Percentiles rank a stretch among this genome's conserved stretches.
Conservation (phyloP, 176 grass and related monocot species). For the Eragrostis nindensis region DNA sequence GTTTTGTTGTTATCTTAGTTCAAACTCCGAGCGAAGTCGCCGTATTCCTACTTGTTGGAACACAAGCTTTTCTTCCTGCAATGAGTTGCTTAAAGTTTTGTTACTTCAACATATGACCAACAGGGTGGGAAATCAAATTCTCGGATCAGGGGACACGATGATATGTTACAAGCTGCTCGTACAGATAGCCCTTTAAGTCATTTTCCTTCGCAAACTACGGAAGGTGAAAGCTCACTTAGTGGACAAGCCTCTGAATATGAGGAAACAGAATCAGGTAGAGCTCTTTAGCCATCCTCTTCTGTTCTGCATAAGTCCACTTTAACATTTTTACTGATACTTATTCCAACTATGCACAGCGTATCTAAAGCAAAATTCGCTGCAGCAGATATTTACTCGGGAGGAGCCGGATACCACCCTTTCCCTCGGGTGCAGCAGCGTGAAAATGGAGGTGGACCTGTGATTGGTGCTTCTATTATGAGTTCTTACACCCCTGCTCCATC, state of each 20-base stretch:
- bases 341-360: constrained; percentile 98
- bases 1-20: constrained; percentile 19
- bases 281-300: constrained; percentile 49
- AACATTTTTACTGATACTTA: constrained; percentile 95
- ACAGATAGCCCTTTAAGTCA: constrained; percentile 80
- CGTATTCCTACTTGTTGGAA: constrained; percentile 12
- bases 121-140: constrained; percentile 82
- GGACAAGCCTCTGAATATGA: constrained; percentile 84
- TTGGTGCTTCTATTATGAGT: constrained; percentile 37
- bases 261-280: constrained; percentile 94
- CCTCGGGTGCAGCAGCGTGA: constrained; percentile 78
- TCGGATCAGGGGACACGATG: constrained; percentile 66
- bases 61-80: constrained; percentile 18
- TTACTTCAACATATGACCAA: constrained; percentile 4
- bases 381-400: constrained; percentile 88
- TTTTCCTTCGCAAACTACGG: constrained; percentile 80
- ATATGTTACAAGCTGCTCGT: constrained; percentile 48
- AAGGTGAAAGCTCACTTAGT: constrained; percentile 88
- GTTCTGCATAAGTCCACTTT: constrained; percentile 55
- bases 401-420: constrained; percentile 94
- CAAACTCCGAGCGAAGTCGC: background rate
- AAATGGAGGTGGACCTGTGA: constrained; percentile 88
- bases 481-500: constrained; percentile 41
- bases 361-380: constrained; percentile 99
- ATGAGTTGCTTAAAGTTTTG: constrained; percentile 6